These are phyloP conservation scores for Cerioporus squamosus DNA, from an alignment of 1,284 basidiomycete species.

Conservation along the genomic window DNA sequence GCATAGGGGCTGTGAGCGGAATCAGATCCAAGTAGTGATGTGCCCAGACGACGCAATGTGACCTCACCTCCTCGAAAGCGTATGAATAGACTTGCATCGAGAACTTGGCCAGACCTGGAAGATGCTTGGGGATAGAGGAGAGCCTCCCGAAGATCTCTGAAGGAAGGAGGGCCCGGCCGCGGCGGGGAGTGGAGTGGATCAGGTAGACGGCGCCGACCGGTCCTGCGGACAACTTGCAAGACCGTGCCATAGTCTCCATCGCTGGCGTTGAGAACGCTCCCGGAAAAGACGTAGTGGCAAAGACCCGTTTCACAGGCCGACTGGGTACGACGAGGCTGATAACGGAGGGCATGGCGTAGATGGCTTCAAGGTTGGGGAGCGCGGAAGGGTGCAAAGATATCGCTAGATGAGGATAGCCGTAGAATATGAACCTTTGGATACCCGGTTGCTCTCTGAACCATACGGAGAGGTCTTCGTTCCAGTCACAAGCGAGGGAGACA, in stretches of 20 bases:
- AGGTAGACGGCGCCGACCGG: not conserved
- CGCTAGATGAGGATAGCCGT: not conserved
- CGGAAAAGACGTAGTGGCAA: not conserved
- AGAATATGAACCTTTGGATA: not conserved
- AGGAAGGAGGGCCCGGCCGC: no score
- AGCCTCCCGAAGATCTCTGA: not conserved
- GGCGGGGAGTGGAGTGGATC: no score
- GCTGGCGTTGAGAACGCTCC: not conserved
- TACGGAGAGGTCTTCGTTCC: slow-evolving; percentile 1
- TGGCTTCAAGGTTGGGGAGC: not conserved
- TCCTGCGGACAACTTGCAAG: not conserved
- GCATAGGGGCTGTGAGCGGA: not conserved
- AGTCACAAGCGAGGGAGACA: slow-evolving; percentile 1
- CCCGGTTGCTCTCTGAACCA: slow-evolving; percentile 6
- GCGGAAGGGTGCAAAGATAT: not conserved
- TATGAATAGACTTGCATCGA: not conserved
- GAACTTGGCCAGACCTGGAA: not conserved
- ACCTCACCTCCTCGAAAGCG: not conserved
- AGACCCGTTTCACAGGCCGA: not conserved
- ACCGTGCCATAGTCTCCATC: not conserved
- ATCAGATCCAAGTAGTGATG: no score
- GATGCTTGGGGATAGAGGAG: not conserved
- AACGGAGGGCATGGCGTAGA: not conserved
- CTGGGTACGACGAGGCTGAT: not conserved
- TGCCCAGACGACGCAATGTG: not conserved